Percentiles rank a stretch among this genome's conserved stretches.
These are phyloP conservation scores for Lachnum nothofagi DNA, from an alignment of 2,329 filamentous ascomycete genomes.

Conservation along the genomic window DNA sequence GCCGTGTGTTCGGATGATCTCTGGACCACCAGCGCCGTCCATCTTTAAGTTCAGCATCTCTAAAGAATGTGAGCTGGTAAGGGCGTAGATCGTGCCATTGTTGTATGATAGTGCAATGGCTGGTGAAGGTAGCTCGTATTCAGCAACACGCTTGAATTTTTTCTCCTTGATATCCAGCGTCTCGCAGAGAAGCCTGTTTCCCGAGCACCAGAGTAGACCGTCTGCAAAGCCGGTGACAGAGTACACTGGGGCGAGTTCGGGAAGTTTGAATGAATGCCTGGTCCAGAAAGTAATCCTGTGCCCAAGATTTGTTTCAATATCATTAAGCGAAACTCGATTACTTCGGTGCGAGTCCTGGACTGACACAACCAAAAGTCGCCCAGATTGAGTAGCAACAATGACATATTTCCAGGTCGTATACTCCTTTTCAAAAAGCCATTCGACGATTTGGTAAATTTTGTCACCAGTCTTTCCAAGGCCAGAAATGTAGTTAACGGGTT, in stretches of 20 bases:
- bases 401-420: conserved; percentile 58
- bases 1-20: conserved; percentile 29
- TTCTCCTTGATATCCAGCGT: conserved; percentile 47
- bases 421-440: conserved; percentile 58
- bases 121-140: conserved; percentile 48
- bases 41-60: conserved; percentile 44
- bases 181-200: conserved; percentile 52
- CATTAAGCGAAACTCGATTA: background rate
- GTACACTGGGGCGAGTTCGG: conserved; percentile 47
- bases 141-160: conserved; percentile 44
- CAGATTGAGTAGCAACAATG: conserved; percentile 52
- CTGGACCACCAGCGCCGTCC: conserved; percentile 17
- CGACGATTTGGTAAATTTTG: conserved; percentile 54
- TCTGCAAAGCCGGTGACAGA: conserved; percentile 51
- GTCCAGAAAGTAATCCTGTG: conserved; percentile 48
- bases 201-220: conserved; percentile 52
- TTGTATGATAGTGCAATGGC: conserved; percentile 47
- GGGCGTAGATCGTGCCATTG: conserved; percentile 43
- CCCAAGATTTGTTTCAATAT: background rate
- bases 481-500: conserved; percentile 45
- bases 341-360: conserved; percentile 33
- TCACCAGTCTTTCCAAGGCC: conserved; percentile 54
- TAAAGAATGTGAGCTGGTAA: conserved; percentile 52
- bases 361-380: conserved; percentile 53
- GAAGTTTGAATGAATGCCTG: conserved; percentile 44